phyloP scores from a whole-genome alignment of 2,329 filamentous ascomycete genomes.

The Colletotrichum sp. region DNA sequence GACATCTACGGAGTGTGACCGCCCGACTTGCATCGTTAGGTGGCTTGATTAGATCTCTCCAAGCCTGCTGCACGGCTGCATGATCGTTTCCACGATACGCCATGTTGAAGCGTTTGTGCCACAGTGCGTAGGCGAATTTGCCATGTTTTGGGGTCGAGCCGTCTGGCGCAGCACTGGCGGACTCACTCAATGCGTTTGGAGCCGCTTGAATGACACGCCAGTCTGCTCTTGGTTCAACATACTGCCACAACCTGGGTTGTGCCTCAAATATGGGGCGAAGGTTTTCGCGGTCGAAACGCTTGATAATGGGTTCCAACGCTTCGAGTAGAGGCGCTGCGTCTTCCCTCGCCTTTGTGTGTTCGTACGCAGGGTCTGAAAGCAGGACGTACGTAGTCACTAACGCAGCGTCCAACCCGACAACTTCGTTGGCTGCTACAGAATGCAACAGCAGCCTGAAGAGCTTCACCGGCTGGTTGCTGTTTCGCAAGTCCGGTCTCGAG shows the following conservation, averaged over 20 bases:
- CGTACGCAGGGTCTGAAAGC: conserved; percentile 3
- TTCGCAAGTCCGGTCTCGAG: conserved; percentile 26
- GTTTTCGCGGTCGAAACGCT: conserved; percentile 9
- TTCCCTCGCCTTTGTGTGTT: neutral
- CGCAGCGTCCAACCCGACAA: neutral
- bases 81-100: conserved; percentile 8
- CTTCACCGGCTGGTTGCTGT: conserved; percentile 8
- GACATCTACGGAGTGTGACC: conserved; percentile 32
- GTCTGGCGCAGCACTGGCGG: neutral
- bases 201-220: conserved; percentile 12
- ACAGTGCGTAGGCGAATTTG: conserved; percentile 10
- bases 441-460: conserved; percentile 2
- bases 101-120: conserved; percentile 13
- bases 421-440: neutral
- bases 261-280: conserved; percentile 6
- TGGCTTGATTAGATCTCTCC: conserved; percentile 34
- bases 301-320: conserved; percentile 7
- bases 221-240: conserved; percentile 6
- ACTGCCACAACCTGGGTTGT: conserved; percentile 5
- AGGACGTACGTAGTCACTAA: conserved; percentile 18
- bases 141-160: neutral
- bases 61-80: conserved; percentile 20
- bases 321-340: neutral
- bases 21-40: conserved; percentile 26
- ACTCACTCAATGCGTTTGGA: neutral